Evolutionary conservation across 2,329 filamentous ascomycete genomes (phyloP), one percentile per base, ranked within the genome.

Genomic region (Allantophomopsis cytisporea): DNA sequence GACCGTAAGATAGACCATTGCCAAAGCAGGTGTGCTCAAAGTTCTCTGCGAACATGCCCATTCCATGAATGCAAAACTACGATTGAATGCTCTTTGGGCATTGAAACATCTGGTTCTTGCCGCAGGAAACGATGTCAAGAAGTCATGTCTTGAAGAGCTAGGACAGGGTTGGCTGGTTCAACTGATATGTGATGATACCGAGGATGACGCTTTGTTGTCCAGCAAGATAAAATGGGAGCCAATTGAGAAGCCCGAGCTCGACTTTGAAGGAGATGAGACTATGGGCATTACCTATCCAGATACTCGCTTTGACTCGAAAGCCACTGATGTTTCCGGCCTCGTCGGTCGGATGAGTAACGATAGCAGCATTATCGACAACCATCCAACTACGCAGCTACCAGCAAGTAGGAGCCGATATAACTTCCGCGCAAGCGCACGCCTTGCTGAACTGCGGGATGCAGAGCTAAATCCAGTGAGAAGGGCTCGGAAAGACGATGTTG

Each of bases 11-110:
- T 48, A 89, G 77, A 68, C 78, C 34, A 76, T 95, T 28, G 69
- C 83, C 6, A 76, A 83, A 37, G 73, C 73, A 5, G 84, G 84
- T 6, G 74, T 91, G 2, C 69, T 94, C 47, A 76, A 76, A 44
- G 73, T 82, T 1, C 65, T 96, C 1, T 94, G 87, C 53, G 75
- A 83, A 48, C 84, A 94, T 55, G 86, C 88, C 2, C 83, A 83
- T 56, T 91, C 84, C 1, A 69, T 73, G 36, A 83, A 89, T 52
- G 73, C 82, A n/a, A 75, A 79, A 36, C 66, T 96, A 39, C 76
- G 86, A 17, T 68, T 93, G 18, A 87, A 91, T 50, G 87, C 88
- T 16, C 62, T 98, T 2, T 98, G 91, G 89, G 86, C 87, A 5
- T 64, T 98, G 42, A 96, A 96, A 55, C 86, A 96, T 59, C 71